phyloP scores from a whole-genome alignment of 345 rosid genomes.

The Gossypium turneri region DNA sequence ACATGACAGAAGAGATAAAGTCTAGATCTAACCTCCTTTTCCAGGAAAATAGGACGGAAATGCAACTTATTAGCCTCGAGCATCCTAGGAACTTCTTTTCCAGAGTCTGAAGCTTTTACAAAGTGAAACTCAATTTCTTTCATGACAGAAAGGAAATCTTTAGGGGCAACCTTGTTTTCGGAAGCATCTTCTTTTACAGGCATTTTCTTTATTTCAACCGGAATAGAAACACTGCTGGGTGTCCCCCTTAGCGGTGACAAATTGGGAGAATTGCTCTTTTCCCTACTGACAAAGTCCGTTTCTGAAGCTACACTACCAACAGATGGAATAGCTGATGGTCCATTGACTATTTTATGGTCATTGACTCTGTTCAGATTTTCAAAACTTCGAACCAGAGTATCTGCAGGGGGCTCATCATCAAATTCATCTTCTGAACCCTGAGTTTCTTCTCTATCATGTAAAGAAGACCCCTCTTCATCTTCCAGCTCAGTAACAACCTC shows the following conservation, averaged over 20 bases:
- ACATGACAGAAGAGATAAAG: not conserved
- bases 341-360: constrained; percentile 36
- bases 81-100: constrained; percentile 96
- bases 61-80: constrained; percentile 92
- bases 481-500: constrained; percentile 65
- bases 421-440: constrained; percentile 69
- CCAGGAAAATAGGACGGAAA: constrained; percentile 62
- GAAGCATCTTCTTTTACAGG: constrained; percentile 42
- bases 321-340: constrained; percentile 39
- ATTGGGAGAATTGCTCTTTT: constrained; percentile 60
- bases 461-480: constrained; percentile 53
- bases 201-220: constrained; percentile 36
- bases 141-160: constrained; percentile 79
- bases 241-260: constrained; percentile 61
- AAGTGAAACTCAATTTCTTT: constrained; percentile 77
- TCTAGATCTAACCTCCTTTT: constrained; percentile 27
- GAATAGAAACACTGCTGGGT: constrained; percentile 28
- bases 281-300: constrained; percentile 44
- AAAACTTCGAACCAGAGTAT: constrained; percentile 68
- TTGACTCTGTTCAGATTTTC: constrained; percentile 59
- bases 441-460: constrained; percentile 54
- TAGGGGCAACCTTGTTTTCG: constrained; percentile 55
- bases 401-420: constrained; percentile 51
- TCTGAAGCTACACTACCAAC: constrained; percentile 42
- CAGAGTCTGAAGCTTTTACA: constrained; percentile 82